Conservation (phyloP, 2,329 filamentous ascomycete species). For the Pseudocercospora ulei region DNA sequence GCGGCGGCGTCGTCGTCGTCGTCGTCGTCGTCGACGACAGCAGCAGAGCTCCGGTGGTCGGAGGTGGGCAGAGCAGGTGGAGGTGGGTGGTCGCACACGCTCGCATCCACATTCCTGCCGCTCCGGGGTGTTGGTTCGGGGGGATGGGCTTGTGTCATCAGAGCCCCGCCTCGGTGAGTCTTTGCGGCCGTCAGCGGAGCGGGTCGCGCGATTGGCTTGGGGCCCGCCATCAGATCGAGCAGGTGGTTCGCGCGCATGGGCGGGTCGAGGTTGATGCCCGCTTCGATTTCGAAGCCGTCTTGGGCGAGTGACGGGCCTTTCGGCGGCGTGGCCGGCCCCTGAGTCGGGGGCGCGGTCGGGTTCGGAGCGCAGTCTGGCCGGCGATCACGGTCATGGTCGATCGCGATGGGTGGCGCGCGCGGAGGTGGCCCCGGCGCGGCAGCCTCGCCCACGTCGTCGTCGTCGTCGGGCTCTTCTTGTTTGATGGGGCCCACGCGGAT, state of each 20-base stretch:
- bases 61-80: background rate
- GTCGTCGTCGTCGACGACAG: background rate
- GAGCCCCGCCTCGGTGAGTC: background rate
- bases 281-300: conserved; percentile 26
- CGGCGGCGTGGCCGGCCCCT: background rate
- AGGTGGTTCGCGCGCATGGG: conserved; percentile 16
- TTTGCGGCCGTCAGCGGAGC: background rate
- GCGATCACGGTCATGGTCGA: background rate
- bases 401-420: background rate
- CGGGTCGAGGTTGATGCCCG: conserved; percentile 26
- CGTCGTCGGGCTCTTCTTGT: conserved; percentile 8
- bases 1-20: background rate
- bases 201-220: background rate
- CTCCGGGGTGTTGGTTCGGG: background rate
- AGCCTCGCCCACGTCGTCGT: conserved; percentile 1
- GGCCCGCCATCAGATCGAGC: background rate
- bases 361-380: background rate
- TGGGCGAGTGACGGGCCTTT: conserved; percentile 18
- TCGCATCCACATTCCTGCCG: background rate
- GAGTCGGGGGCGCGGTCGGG: background rate
- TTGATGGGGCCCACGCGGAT: conserved; percentile 17
- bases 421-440: background rate
- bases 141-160: background rate
- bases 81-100: background rate
- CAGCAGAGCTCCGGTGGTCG: background rate